Percentiles rank a stretch among this genome's conserved stretches.
Conservation (phyloP, 2,329 filamentous ascomycete genomes). For the Pyrenophora tritici-repentis region DNA sequence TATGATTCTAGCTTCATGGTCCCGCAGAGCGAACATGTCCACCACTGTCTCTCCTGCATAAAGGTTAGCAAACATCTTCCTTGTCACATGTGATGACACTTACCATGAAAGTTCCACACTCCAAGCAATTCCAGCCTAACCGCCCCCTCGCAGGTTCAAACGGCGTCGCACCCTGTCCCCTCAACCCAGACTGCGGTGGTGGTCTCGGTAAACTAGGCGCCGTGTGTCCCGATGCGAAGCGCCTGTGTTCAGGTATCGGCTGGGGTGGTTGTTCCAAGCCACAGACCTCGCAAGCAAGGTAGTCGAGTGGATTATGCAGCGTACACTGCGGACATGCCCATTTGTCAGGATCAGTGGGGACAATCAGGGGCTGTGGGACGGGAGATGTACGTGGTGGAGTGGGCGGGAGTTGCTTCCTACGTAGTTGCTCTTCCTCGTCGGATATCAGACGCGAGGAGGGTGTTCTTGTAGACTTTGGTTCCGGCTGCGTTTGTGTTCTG, state of each 20-base stretch:
- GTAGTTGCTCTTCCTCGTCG: constrained; percentile 31
- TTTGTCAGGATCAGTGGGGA: constrained; percentile 44
- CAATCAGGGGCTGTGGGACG: constrained; percentile 10
- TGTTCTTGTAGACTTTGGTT: constrained; percentile 15
- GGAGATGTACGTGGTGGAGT: constrained; percentile 37
- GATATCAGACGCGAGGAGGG: constrained; percentile 34
- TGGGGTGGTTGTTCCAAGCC: constrained; percentile 59
- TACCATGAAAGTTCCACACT: constrained; percentile 65
- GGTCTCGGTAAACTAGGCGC: constrained; percentile 37
- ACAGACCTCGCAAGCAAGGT: constrained; percentile 65
- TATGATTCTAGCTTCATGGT: constrained; percentile 57
- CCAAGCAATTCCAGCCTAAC: constrained; percentile 63
- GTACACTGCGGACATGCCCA: constrained; percentile 68
- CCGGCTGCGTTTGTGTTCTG: constrained; percentile 15
- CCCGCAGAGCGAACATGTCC: constrained; percentile 66
- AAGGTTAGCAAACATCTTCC: background rate
- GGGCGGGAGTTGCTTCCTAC: constrained; percentile 34
- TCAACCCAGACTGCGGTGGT: constrained; percentile 35
- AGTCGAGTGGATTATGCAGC: constrained; percentile 63
- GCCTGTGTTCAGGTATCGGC: constrained; percentile 40
- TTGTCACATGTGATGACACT: background rate
- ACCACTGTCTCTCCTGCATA: constrained; percentile 59
- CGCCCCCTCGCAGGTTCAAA: constrained; percentile 54
- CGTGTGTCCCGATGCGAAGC: constrained; percentile 31
- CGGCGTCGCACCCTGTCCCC: constrained; percentile 41